Conservation (phyloP, 2,329 filamentous ascomycete genomes). For the Pseudopithomyces chartarum region DNA sequence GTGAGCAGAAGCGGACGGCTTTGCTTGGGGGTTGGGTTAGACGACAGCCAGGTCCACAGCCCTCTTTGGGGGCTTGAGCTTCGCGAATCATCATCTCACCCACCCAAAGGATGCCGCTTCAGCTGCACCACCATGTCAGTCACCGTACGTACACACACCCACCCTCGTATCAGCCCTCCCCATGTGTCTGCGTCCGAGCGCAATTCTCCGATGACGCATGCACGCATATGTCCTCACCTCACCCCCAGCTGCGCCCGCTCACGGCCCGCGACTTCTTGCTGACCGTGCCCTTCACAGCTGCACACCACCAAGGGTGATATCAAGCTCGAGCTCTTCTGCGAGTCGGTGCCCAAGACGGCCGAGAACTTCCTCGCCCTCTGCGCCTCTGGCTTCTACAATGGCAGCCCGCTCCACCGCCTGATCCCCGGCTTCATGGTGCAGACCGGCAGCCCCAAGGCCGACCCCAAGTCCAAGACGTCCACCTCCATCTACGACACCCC, state of each 20-base stretch:
- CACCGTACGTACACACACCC: constrained; percentile 42
- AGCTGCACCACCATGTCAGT: constrained; percentile 50
- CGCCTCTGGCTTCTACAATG: constrained; percentile 77
- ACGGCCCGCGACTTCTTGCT: constrained; percentile 7
- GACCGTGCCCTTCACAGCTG: constrained; percentile 51
- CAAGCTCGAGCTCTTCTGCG: constrained; percentile 96
- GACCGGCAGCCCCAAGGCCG: constrained; percentile 63
- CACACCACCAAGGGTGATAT: constrained; percentile 89
- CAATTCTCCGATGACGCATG: constrained; percentile 13
- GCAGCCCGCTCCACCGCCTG: constrained; percentile 77
- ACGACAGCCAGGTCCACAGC: background rate
- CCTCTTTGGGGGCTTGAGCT: constrained; percentile 6
- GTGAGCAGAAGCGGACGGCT: constrained; percentile 3
- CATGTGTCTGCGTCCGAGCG: background rate
- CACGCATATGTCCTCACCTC: constrained; percentile 1
- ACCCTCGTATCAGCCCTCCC: background rate
- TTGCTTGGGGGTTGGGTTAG: background rate
- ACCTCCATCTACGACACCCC: constrained; percentile 68
- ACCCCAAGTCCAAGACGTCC: constrained; percentile 65
- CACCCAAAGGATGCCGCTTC: constrained; percentile 1
- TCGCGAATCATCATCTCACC: constrained; percentile 1
- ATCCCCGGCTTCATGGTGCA: constrained; percentile 84
- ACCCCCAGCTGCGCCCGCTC: background rate
- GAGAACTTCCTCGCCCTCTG: constrained; percentile 91
- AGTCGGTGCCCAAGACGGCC: constrained; percentile 89